Percentiles rank a stretch among this genome's conserved stretches.
These are phyloP conservation scores for Leccinum griseonigrum DNA, from an alignment of 1,284 basidiomycete species.

Conservation along the genomic window DNA sequence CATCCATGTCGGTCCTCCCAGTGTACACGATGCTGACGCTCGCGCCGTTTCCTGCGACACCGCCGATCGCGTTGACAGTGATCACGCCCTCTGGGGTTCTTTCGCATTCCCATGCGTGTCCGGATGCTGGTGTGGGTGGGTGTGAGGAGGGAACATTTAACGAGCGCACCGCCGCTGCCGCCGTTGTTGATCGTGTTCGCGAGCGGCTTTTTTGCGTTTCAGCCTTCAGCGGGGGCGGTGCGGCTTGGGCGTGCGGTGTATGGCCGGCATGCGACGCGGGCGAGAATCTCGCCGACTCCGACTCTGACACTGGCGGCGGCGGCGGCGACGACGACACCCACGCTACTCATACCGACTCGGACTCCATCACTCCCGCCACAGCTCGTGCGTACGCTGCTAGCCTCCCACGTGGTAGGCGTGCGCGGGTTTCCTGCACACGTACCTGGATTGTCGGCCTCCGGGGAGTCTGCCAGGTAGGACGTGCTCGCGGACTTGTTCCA, in stretches of 20 bases:
- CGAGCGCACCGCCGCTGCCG: slow-evolving; percentile 23
- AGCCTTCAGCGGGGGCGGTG: slow-evolving; percentile 10
- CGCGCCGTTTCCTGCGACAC: slow-evolving; percentile 26
- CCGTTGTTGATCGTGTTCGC: slow-evolving; percentile 27
- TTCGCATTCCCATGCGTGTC: slow-evolving; percentile 13
- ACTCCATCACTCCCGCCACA: slow-evolving; percentile 28
- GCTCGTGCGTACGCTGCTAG: slow-evolving; percentile 28
- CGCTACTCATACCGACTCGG: slow-evolving; percentile 8
- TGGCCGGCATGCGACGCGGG: slow-evolving; percentile 18
- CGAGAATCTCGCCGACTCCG: too few species aligned
- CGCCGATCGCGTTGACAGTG: slow-evolving; percentile 18
- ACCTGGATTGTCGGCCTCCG: slow-evolving; percentile 17
- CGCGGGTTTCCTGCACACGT: slow-evolving; percentile 24
- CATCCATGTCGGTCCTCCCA: slow-evolving; percentile 23
- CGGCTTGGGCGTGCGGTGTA: slow-evolving; percentile 17
- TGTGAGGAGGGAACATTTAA: slow-evolving; percentile 13
- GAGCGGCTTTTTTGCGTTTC: slow-evolving; percentile 7
- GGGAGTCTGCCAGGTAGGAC: slow-evolving; percentile 19
- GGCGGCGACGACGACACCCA: background rate
- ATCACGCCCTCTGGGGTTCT: slow-evolving; percentile 13
- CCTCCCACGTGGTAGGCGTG: slow-evolving; percentile 17
- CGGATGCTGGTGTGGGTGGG: slow-evolving; percentile 1
- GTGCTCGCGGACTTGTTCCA: slow-evolving; percentile 34
- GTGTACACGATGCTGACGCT: slow-evolving; percentile 34
- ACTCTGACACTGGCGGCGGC: too few species aligned